phyloP scores from a whole-genome alignment of 805 yeast genomes.

The Teunomyces tritomae region DNA sequence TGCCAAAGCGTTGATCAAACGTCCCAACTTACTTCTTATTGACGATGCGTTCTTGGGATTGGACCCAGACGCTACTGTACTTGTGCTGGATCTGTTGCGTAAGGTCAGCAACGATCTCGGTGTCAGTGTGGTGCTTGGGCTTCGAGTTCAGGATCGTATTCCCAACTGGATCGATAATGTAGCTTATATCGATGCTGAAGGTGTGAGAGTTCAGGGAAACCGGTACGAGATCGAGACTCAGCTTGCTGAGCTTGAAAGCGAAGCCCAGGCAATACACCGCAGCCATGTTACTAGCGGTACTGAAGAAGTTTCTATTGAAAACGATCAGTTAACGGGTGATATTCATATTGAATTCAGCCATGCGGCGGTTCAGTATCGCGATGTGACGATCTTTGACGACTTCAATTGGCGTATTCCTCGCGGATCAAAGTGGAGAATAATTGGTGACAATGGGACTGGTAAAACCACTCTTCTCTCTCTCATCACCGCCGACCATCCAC shows the following conservation, averaged over 20 bases:
- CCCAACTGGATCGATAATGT: conserved; percentile 82
- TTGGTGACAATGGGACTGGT: conserved; percentile 91
- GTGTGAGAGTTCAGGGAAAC: conserved; percentile 49
- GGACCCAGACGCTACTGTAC: conserved; percentile 67
- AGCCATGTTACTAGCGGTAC: not conserved
- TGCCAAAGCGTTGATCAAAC: conserved; percentile 65
- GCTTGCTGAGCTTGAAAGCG: conserved; percentile 33
- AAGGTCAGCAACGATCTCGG: conserved; percentile 31
- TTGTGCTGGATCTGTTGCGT: conserved; percentile 55
- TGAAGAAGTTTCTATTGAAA: not conserved
- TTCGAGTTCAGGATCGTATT: conserved; percentile 68
- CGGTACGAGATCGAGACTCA: not conserved
- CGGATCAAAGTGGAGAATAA: conserved; percentile 85
- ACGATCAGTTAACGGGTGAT: not conserved
- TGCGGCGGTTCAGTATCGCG: conserved; percentile 66
- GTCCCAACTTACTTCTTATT: conserved; percentile 65
- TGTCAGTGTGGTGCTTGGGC: conserved; percentile 67
- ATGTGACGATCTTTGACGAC: conserved; percentile 54
- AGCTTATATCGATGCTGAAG: conserved; percentile 59
- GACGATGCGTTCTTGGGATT: conserved; percentile 94
- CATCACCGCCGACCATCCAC: conserved; percentile 94
- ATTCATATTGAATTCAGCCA: conserved; percentile 48
- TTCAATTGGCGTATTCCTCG: conserved; percentile 63
- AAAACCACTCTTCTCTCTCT: conserved; percentile 84
- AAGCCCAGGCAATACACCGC: conserved; percentile 39